Percentiles rank a stretch among this genome's conserved stretches.
phyloP scores from a whole-genome alignment of 202 grass and related monocot species.

The Alloteropsis angusta region DNA sequence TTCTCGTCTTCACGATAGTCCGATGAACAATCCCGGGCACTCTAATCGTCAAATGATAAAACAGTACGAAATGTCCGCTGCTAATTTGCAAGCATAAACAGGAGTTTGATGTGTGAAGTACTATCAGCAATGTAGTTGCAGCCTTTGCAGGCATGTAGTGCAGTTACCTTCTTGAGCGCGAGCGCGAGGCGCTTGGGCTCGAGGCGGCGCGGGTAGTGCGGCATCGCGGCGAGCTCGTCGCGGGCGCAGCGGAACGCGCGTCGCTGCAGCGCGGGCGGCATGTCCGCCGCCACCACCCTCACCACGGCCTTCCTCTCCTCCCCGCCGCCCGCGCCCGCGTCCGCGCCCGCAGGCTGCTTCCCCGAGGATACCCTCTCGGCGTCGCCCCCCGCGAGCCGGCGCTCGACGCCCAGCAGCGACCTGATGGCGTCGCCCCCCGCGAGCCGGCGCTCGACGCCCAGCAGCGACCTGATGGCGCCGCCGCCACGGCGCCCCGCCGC shows the following conservation, averaged over 20 bases:
- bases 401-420: constrained; percentile 51
- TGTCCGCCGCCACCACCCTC: constrained; percentile 68
- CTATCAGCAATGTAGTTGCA: too few relatives aligned
- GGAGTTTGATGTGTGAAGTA: too few relatives aligned
- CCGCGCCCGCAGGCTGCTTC: constrained; percentile 18
- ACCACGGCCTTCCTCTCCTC: constrained; percentile 40
- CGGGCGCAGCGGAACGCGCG: constrained; percentile 70
- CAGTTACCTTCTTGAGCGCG: constrained; percentile 88
- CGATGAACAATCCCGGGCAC: not conserved
- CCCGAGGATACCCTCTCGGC: not conserved
- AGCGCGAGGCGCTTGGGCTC: constrained; percentile 88
- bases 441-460: constrained; percentile 48
- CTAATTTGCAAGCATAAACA: not conserved
- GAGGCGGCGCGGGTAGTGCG: constrained; percentile 41
- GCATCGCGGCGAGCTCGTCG: constrained; percentile 74
- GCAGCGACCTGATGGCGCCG: constrained; percentile 50
- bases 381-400: constrained; percentile 29
- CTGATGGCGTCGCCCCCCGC: constrained; percentile 49
- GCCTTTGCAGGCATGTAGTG: not conserved
- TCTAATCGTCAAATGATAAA: not conserved
- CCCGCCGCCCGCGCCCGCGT: not conserved
- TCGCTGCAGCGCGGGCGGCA: constrained; percentile 65
- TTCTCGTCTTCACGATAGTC: not conserved
- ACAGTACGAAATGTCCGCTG: too few relatives aligned
- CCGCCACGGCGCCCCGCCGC: constrained; percentile 62